phyloP scores from a whole-genome alignment of 306 rosid species.

The Quercus dentata region DNA sequence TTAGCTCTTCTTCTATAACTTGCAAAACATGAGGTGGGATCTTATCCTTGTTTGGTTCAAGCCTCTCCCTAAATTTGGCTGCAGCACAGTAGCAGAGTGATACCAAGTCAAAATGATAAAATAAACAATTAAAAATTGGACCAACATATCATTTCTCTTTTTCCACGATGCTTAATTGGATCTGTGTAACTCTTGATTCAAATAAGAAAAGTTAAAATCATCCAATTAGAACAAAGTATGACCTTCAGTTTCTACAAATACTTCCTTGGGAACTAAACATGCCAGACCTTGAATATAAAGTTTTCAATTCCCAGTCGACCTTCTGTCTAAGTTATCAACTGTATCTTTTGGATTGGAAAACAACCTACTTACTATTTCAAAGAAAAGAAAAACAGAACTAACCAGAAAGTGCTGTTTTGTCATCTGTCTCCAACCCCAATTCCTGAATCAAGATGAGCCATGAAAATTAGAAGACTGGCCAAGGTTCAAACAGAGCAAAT shows the following conservation, averaged over 20 bases:
- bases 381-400: conserved; percentile 25
- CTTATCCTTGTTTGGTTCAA: conserved; percentile 92
- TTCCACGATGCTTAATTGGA: neutral
- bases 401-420: conserved; percentile 98
- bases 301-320: neutral
- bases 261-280: neutral
- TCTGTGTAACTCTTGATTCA: neutral
- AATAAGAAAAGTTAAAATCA: neutral
- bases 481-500: conserved; percentile 21
- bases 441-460: conserved; percentile 51
- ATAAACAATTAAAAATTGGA: conserved; percentile 11
- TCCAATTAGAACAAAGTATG: conserved; percentile 1
- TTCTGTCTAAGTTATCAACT: neutral
- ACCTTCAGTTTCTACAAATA: neutral
- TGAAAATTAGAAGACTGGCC: conserved; percentile 6
- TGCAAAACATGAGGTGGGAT: conserved; percentile 90
- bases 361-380: neutral
- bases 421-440: conserved; percentile 96
- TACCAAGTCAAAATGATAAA: conserved; percentile 8
- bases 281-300: conserved; percentile 8
- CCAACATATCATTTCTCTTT: neutral
- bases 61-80: conserved; percentile 92
- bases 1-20: conserved; percentile 96
- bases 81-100: conserved; percentile 27
- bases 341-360: conserved; percentile 7